phyloP scores from a whole-genome alignment of 192 early-diverging fungal species.

The Paraglomus occultum region DNA sequence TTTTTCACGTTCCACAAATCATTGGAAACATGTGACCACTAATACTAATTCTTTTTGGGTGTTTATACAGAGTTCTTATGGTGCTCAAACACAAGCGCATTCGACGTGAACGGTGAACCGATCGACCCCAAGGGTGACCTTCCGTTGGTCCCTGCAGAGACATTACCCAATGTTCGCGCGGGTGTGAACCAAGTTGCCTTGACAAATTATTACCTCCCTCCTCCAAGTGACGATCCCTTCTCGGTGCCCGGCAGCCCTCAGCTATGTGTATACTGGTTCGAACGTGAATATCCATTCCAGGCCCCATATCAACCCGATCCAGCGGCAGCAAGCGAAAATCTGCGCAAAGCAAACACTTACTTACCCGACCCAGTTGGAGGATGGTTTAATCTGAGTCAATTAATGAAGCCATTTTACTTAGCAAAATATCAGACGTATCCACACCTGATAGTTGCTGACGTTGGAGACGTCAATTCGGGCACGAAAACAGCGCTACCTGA shows the following conservation, averaged over 20 bases:
- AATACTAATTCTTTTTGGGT: conserved; percentile 1
- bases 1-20: neutral
- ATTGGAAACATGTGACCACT: neutral
- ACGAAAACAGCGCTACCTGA: conserved; percentile 31
- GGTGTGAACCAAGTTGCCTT: conserved; percentile 38
- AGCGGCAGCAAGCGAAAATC: conserved; percentile 33
- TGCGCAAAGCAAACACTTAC: conserved; percentile 34
- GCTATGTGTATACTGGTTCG: conserved; percentile 46
- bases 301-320: conserved; percentile 35
- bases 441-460: conserved; percentile 32
- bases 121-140: conserved; percentile 29
- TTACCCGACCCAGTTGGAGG: conserved; percentile 45
- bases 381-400: conserved; percentile 42
- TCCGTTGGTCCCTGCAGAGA: conserved; percentile 31
- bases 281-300: conserved; percentile 37
- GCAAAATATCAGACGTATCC: conserved; percentile 41
- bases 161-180: conserved; percentile 38
- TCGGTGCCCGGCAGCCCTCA: conserved; percentile 34
- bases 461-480: conserved; percentile 41
- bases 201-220: conserved; percentile 37
- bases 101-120: conserved; percentile 36
- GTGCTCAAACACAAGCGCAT: conserved; percentile 47
- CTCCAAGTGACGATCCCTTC: conserved; percentile 28
- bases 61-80: conserved; percentile 41
- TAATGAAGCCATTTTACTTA: conserved; percentile 34